Evolutionary conservation across 2,329 filamentous ascomycete genomes (phyloP), one percentile per base, ranked within the genome.

Genomic region (Paracamarosporium sp.): DNA sequence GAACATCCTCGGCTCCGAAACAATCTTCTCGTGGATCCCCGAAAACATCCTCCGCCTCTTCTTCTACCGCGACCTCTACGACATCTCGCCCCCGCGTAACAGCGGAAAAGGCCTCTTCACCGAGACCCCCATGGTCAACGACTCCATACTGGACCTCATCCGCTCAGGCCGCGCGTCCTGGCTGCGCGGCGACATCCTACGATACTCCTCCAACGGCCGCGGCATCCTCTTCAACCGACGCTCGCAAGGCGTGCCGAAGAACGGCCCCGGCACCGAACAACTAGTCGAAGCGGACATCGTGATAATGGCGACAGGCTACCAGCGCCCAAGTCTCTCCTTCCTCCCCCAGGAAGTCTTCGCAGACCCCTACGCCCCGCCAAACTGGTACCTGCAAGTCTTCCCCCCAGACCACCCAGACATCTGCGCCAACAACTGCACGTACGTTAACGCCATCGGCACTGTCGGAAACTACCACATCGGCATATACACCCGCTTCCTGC

Each of bases 391-490:
- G 0, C 92, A 96, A 74, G 90, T 90, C 0, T 96, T 96, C 77
- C 92, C 92, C 4, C 90, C 92, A 0, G 76, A 80, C 3, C 89
- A 93, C 63, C 86, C 89, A 0, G 88, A 86, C 31, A 83, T 96
- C 46, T 92, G 89, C 62, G 89, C 88, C 61, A 93, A 92, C 77
- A 96, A 96, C 77, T 89, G 89, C 80, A 95, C 91, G 0, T 96
- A 93, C 64, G 81, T 93, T 55, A 87, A 90, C 53, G 91, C 88
- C 4, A 93, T 95, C 56, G 91, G 91, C 0, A 90, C 89, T 0
- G 90, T 95, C 1, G 90, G 92, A 0, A 93, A 95, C 74, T 94
- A 90, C 84, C 92, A 96, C 69, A 94, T 96, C 44, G 92, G 92
- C 4, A 94, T 96, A 67, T 96, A 95, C 78, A 96, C 91, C 0